Base-by-base conservation (phyloP, 371 early-diverging fungal species). In the Chytridium lagenaria region DNA sequence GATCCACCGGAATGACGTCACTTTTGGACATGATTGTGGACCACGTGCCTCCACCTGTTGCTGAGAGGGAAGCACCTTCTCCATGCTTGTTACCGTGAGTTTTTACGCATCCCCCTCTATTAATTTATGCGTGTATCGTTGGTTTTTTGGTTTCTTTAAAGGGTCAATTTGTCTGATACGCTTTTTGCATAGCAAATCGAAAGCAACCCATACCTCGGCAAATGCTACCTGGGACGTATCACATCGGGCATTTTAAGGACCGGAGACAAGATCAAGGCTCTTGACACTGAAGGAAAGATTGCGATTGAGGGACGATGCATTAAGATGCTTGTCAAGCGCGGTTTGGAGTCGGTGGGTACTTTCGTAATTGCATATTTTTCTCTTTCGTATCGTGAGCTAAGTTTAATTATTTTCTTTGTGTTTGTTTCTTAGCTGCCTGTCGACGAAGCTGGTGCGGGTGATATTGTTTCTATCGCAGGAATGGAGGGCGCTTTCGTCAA, bases 381-480 rank as follows among this genome's bases (percentile, higher is more conserved):
- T 12, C 19, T 12, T 44, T 44, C 44, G 44, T 44, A 12, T 44
- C 19, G 19, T 38, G 69, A 7, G 37, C 38, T 70, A 69, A 22
- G 15, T 26, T 15, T 71, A 7, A n/a, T 10, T 38, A 19, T 28
- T 63, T 22, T 39, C 0, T 30, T 49, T 49, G 16, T 34, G 1
- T 69, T 19, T n/a, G 2, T 22, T 34, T 26, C 30, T 34, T 7
- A 57, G 80, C 78, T 88, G 38, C 81, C 90, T 59, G 88, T 91
- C 37, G 87, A 84, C 15, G 84, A 84, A 69, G 93, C 92, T n/a
- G 91, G 88, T 40, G 93, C 93, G n/a, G 93, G 93, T 34, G 93
- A 93, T 70, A 89, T 93, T 78, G 88, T 93, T 5, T 86, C 90
- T 2, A 69, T 93, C 30, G 88, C 92, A 39, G 93, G 93, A 30